Evolutionary conservation across 2,329 filamentous ascomycete species (phyloP).

Genomic region (Paraconiothyrium brasiliense): DNA sequence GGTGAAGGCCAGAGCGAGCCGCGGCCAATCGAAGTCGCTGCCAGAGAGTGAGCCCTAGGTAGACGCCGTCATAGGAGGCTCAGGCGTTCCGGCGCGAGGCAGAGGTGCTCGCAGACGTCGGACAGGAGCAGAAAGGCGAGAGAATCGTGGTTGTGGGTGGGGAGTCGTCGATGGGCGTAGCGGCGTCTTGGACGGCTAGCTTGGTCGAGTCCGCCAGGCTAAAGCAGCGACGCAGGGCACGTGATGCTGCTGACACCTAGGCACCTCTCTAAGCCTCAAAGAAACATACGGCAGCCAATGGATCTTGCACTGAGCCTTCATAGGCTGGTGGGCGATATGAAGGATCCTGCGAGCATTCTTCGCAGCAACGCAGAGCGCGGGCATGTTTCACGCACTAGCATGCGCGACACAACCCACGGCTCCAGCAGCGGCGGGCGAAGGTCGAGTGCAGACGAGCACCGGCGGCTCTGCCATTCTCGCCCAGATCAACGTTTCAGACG

Average conservation of each 20-base stretch:
- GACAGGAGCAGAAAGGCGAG: conserved; percentile 12
- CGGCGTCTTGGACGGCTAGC: conserved; percentile 11
- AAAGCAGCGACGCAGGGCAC: conserved; percentile 24
- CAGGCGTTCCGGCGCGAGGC: conserved; percentile 13
- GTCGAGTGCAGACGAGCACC: conserved; percentile 16
- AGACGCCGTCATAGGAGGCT: conserved; percentile 25
- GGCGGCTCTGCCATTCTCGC: conserved; percentile 26
- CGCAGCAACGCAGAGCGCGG: conserved; percentile 10
- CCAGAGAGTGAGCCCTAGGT: conserved; percentile 19
- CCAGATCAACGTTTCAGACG: conserved; percentile 42
- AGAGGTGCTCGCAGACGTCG: conserved; percentile 20
- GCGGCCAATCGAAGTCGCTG: conserved; percentile 21
- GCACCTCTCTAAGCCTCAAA: conserved; percentile 17
- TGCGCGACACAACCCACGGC: conserved; percentile 26
- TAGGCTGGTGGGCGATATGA: conserved; percentile 10
- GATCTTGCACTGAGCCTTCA: conserved; percentile 18
- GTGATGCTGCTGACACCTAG: conserved; percentile 19
- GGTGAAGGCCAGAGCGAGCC: conserved; percentile 26
- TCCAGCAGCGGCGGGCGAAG: conserved; percentile 16
- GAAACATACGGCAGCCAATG: conserved; percentile 28
- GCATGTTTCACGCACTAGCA: conserved; percentile 28
- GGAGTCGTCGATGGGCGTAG: conserved; percentile 16
- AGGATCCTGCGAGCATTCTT: conserved; percentile 9
- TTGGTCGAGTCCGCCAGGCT: conserved; percentile 21
- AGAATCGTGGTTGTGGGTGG: conserved; percentile 10